phyloP scores from a whole-genome alignment of 305 asterid genomes.

The Rubia tinctorum region DNA sequence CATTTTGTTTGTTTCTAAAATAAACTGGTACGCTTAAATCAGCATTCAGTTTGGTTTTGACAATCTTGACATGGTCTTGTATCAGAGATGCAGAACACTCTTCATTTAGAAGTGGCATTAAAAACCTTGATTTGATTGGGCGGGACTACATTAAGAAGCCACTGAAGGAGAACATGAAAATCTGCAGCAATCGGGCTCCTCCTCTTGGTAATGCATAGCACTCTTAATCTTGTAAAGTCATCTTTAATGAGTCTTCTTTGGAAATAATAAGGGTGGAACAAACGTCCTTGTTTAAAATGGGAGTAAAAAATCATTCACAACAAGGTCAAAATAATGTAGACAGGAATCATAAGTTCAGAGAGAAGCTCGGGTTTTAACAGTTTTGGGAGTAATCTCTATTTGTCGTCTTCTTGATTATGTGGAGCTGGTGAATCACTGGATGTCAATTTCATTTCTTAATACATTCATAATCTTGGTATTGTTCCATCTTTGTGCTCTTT shows the following conservation, averaged over 20 bases:
- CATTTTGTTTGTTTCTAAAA: background rate
- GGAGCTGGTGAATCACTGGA: background rate
- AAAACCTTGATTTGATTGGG: slow-evolving; percentile 23
- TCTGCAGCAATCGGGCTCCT: slow-evolving; percentile 34
- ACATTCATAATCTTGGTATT: background rate
- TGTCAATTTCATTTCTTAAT: background rate
- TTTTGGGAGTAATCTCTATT: background rate
- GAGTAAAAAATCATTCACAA: background rate
- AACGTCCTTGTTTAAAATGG: background rate
- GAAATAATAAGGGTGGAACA: background rate
- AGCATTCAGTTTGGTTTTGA: slow-evolving; percentile 12
- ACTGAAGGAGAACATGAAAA: slow-evolving; percentile 30
- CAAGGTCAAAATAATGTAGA: background rate
- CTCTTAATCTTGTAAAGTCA: background rate
- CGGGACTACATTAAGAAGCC: slow-evolving; percentile 28
- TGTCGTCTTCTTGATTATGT: background rate
- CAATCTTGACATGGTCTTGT: slow-evolving; percentile 26
- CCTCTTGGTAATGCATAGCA: slow-evolving; percentile 40
- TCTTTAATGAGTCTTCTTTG: background rate
- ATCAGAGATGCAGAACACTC: slow-evolving; percentile 32
- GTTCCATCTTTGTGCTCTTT: background rate
- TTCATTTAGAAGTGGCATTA: slow-evolving; percentile 35
- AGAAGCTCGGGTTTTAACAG: background rate
- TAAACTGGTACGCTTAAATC: slow-evolving; percentile 7
- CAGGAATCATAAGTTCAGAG: background rate